Evolutionary conservation across 2,329 filamentous ascomycete species (phyloP), one percentile per base, ranked within the genome.

Genomic region (Pezicula neosporulosa): DNA sequence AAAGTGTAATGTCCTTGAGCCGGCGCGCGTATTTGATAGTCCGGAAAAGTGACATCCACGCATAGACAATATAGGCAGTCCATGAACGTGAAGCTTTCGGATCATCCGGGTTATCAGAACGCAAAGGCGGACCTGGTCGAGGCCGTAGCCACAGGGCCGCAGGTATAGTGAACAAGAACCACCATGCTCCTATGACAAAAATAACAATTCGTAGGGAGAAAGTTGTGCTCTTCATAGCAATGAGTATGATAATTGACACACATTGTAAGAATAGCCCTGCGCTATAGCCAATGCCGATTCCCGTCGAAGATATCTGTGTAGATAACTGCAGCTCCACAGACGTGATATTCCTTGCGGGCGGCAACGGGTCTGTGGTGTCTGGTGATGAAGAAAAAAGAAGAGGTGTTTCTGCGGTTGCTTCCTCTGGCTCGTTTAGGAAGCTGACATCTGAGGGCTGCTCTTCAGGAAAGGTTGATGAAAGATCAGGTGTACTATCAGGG

Each of bases 271-370:
- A 82, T 1, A 97, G 77, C 0, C 89, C 90, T 1, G 91, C 91
- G 36, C 87, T 83, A 66, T 99, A 99, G 12, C 94, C 94, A 55
- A 96, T 96, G 0, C 92, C 93, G 48, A 97, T 93, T 10, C 94
- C 94, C 62, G 87, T 88, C 2, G 92, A 90, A 0, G 93, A 97
- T 56, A 99, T 95, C 60, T 87, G 85, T 2, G 92, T 96, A 1
- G 92, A 96, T 7, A 97, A 75, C 55, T 83, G 81, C 56, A 97
- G 80, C 66, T 93, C 89, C 42, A 77, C 65, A 57, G 81, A 74
- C 63, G 90, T 77, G 39, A 59, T 77, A 67, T 60, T 82, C 74
- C 50, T 75, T 68, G 54, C 73, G 69, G 2, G 72, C 76, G 24
- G 71, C 46, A 56, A 61, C 33, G 61, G 49, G 6, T 48, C 47